phyloP scores from a whole-genome alignment of 257 asterid genomes.

The Ophiorrhiza pumila region DNA sequence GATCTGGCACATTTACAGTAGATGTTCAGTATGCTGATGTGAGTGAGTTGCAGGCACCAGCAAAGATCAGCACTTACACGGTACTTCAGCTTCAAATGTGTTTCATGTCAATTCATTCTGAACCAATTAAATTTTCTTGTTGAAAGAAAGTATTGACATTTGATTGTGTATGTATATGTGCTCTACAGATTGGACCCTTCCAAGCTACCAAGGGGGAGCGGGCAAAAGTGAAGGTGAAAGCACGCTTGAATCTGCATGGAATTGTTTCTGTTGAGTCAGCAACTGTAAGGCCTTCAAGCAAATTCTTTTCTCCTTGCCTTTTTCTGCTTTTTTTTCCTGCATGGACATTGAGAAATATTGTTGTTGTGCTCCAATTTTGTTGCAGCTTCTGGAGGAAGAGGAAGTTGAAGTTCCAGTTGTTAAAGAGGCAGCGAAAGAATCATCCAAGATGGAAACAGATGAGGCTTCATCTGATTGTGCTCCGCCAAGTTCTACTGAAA shows the following conservation, averaged over 20 bases:
- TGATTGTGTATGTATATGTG: background rate
- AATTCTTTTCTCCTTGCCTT: background rate
- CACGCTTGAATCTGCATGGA: slow-evolving; percentile 83
- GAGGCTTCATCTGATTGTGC: slow-evolving; percentile 40
- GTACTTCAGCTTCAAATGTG: slow-evolving; percentile 33
- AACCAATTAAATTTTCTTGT: background rate
- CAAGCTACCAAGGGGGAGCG: slow-evolving; percentile 57
- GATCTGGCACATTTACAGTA: slow-evolving; percentile 62
- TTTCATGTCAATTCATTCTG: background rate
- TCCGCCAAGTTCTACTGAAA: slow-evolving; percentile 38
- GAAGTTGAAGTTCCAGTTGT: slow-evolving; percentile 65
- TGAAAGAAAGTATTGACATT: background rate
- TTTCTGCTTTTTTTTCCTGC: background rate
- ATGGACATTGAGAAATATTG: background rate
- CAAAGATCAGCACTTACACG: slow-evolving; percentile 81
- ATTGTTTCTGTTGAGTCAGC: slow-evolving; percentile 77
- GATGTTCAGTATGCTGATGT: slow-evolving; percentile 79
- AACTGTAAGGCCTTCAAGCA: slow-evolving; percentile 42
- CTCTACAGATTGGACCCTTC: slow-evolving; percentile 76
- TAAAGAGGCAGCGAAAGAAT: slow-evolving; percentile 53
- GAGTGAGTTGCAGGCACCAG: slow-evolving; percentile 62
- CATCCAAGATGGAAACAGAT: slow-evolving; percentile 75
- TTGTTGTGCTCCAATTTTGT: background rate
- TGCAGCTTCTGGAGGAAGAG: slow-evolving; percentile 90
- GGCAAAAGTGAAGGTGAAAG: slow-evolving; percentile 75